Evolutionary conservation across 1,284 basidiomycete species (phyloP), one percentile per base, ranked within the genome.

Genomic region (Limonomyces culmigenus): DNA sequence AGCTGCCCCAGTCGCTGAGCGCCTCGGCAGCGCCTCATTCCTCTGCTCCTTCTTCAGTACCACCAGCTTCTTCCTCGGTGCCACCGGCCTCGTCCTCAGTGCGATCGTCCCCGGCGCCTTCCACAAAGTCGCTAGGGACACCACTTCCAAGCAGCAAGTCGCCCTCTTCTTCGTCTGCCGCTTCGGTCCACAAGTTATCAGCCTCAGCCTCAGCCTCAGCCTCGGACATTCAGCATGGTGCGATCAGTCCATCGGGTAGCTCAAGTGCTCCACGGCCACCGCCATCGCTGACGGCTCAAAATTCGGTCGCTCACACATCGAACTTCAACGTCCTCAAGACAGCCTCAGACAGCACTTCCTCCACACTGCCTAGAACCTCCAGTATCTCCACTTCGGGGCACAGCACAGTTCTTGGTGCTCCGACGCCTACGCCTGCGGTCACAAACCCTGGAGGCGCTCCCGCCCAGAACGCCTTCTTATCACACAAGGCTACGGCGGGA

Each of bases 401-500:
- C 8, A 8, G n/a, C 25, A n/a, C n/a, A 27, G n/a, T 8, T 27
- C 8, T 27, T n/a, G 8, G n/a, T n/a, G 8, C 10, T 27, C n/a
- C 10, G 25, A 27, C n/a, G n/a, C n/a, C 25, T 8, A 8, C 16
- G 6, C 30, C 10, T 32, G 16, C 30, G 30, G 16, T 13, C 6
- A 27, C 23, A n/a, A 27, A n/a, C 23, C 8, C 23, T 27, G 23
- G 10, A 32, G 6, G 10, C 16, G 15, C 6, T 8, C 16, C 8
- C 16, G 16, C 10, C 30, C 8, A 32, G 10, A 32, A 14, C 37
- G 75, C 72, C 8, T 67, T 77, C 48, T 60, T 74, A 38, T 49
- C 57, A 13, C 65, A 75, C 42, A 60, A 53, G 32, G 65, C 65
- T 3, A 66, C 65, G 6, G 65, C 74, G 11, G 63, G 65, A 13